Evolutionary conservation across 163 green algal species (phyloP).

Genomic region (Chlamydomonas reinhardtii): DNA sequence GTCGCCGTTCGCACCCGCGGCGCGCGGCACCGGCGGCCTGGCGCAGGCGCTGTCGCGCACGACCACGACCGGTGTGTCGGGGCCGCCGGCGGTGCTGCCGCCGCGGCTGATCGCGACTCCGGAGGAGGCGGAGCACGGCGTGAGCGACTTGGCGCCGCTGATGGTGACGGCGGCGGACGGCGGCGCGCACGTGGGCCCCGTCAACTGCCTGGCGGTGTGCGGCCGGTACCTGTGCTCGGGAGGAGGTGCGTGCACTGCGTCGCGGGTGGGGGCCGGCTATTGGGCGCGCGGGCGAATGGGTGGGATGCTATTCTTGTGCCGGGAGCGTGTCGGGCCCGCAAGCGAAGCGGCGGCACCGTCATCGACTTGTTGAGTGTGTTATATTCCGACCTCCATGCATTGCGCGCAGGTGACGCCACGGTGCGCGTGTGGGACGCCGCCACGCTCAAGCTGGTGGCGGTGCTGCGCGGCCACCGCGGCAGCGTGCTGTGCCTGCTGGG

Average conservation of each 20-base stretch:
- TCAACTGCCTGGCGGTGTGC: slow-evolving; percentile 77
- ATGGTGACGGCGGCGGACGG: slow-evolving; percentile 55
- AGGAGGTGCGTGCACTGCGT: slow-evolving; percentile 66
- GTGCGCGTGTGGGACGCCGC: slow-evolving; percentile 85
- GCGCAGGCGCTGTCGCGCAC: background rate
- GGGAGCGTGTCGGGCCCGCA: too few relatives aligned
- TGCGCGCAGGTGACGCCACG: slow-evolving; percentile 74
- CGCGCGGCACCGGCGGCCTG: too few relatives aligned
- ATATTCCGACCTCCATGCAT: too few relatives aligned
- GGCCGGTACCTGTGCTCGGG: slow-evolving; percentile 71
- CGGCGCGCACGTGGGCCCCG: slow-evolving; percentile 74
- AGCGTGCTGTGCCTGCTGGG: slow-evolving; percentile 84
- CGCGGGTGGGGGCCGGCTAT: background rate
- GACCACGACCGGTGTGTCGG: slow-evolving; percentile 7
- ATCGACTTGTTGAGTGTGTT: too few relatives aligned
- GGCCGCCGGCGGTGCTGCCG: slow-evolving; percentile 22
- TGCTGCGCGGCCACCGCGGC: slow-evolving; percentile 90
- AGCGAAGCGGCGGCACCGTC: too few relatives aligned
- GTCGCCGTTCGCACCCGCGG: slow-evolving; percentile 11
- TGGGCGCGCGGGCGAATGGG: too few relatives aligned
- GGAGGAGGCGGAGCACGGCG: slow-evolving; percentile 17
- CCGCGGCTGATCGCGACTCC: slow-evolving; percentile 27
- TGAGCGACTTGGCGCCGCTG: slow-evolving; percentile 43
- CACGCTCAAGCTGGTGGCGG: slow-evolving; percentile 72
- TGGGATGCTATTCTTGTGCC: too few relatives aligned